phyloP scores from a whole-genome alignment of 2,329 filamentous ascomycete genomes.

The Ophiostoma ips region DNA sequence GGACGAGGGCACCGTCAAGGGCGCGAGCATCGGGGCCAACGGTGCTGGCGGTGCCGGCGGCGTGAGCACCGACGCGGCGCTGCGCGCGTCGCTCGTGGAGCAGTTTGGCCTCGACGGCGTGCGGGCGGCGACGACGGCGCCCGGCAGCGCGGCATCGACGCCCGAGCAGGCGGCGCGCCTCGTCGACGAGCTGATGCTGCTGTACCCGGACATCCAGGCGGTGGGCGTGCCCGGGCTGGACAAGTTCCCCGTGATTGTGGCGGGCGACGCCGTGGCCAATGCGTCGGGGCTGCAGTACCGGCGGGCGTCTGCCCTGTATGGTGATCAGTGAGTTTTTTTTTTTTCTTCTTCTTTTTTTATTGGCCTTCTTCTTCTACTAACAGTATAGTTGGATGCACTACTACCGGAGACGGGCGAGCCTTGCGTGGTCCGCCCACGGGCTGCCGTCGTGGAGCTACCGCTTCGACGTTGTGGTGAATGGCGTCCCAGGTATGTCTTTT shows the following conservation, averaged over 20 bases:
- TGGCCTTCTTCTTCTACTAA: not conserved
- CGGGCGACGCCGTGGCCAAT: conserved; percentile 2
- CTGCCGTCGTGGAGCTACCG: conserved; percentile 25
- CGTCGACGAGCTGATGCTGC: conserved; percentile 23
- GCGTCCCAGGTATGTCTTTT: conserved; percentile 8
- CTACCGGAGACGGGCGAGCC: conserved; percentile 16
- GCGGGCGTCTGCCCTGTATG: conserved; percentile 4
- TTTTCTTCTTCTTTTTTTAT: not conserved
- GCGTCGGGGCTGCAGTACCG: conserved; percentile 6
- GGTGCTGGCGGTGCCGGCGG: conserved; percentile 21
- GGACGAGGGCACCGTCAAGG: conserved; percentile 49
- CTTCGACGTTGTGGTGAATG: conserved; percentile 28
- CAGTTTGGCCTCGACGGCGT: conserved; percentile 3
- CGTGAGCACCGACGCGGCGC: conserved; percentile 41
- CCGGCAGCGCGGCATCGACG: not conserved
- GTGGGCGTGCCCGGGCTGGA: conserved; percentile 30
- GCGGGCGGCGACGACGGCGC: conserved; percentile 9
- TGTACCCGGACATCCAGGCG: conserved; percentile 36
- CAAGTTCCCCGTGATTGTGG: conserved; percentile 26
- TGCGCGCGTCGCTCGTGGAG: conserved; percentile 20
- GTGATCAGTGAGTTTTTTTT: conserved; percentile 1
- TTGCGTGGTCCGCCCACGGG: conserved; percentile 7
- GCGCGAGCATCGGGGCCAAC: not conserved
- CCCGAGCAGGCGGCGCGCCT: conserved; percentile 14
- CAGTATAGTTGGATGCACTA: not conserved